phyloP scores from a whole-genome alignment of 805 yeast genomes.

The Metschnikowia bowlesiae region DNA sequence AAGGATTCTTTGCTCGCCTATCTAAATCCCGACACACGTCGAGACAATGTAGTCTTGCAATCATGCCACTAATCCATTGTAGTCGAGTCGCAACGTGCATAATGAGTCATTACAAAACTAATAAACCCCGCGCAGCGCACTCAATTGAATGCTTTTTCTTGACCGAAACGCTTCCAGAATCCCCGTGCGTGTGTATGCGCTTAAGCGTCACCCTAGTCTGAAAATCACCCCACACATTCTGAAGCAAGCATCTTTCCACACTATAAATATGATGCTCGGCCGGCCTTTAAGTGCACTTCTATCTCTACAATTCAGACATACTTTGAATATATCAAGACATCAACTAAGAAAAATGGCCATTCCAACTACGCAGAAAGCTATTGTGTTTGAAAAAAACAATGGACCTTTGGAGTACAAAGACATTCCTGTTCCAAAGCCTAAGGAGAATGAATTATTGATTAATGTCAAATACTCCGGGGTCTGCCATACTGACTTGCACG shows the following conservation, averaged over 20 bases:
- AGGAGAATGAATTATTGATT: slow-evolving; percentile 38
- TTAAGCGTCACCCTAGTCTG: not conserved
- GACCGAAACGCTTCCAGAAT: not conserved
- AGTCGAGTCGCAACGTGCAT: not conserved
- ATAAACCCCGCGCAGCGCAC: not conserved
- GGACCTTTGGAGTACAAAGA: slow-evolving; percentile 39
- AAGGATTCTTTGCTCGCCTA: not conserved
- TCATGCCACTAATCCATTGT: not conserved
- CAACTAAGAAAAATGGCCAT: slow-evolving; percentile 17
- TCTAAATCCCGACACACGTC: not conserved
- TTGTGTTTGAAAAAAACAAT: slow-evolving; percentile 39
- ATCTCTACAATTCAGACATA: not conserved
- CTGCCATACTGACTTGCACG: slow-evolving; percentile 45
- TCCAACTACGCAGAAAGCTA: slow-evolving; percentile 42
- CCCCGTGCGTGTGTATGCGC: slow-evolving; percentile 1
- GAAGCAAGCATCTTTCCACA: not conserved
- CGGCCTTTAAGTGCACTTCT: not conserved
- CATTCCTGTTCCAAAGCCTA: slow-evolving; percentile 39
- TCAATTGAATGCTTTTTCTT: not conserved
- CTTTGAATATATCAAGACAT: not conserved
- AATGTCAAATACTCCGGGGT: slow-evolving; percentile 45
- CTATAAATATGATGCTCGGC: not conserved
- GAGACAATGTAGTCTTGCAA: not conserved
- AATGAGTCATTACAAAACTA: not conserved
- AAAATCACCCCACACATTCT: slow-evolving; percentile 1